Evolutionary conservation across 129 eudicot species (phyloP), one percentile per base, ranked within the genome.

Genomic region (Lonicera japonica): DNA sequence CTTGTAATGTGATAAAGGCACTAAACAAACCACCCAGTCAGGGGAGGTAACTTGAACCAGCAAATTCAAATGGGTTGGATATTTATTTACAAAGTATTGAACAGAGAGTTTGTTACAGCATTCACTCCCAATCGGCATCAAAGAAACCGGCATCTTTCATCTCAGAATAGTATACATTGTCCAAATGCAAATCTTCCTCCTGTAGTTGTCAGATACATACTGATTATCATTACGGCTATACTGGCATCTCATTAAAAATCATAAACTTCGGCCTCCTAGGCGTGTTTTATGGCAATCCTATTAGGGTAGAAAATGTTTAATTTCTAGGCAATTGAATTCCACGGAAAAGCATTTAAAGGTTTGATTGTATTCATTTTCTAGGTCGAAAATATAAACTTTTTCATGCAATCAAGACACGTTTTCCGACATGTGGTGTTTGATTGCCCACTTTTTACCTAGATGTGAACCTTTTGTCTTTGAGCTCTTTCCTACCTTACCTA

Each of bases 61-160:
- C 64, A 36, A 39, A 65, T 54, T 55, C 25, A 18, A 11, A 9
- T 21, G 5, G 39, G 36, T n/a, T 39, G 21, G 62, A 55, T 45
- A 19, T 56, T 50, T 65, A 66, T 73, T 20, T 69, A 69, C 74
- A 69, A 17, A 57, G 21, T 57, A 7, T 13, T 23, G 0, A 0
- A 20, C 22, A 17, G 21, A 5, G 6, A 29, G 36, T 6, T 29
- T 29, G 5, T 68, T 61, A 11, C 21, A 11, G 23, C 20, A 40
- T 65, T 54, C 36, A 73, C 20, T 79, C 79, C 83, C 83, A 79
- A 60, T 79, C 83, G 43, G 75, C 72, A 25, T 79, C 83, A 60
- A 79, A 79, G 70, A 79, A 79, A 4, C 83, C 83, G 65, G 83
- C 83, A 73, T 79, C 83, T 57, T 79, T 79, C 83, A 79, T 73